Base-by-base conservation (phyloP, 2,329 filamentous ascomycete species). In the Aspergillus glaucus region DNA sequence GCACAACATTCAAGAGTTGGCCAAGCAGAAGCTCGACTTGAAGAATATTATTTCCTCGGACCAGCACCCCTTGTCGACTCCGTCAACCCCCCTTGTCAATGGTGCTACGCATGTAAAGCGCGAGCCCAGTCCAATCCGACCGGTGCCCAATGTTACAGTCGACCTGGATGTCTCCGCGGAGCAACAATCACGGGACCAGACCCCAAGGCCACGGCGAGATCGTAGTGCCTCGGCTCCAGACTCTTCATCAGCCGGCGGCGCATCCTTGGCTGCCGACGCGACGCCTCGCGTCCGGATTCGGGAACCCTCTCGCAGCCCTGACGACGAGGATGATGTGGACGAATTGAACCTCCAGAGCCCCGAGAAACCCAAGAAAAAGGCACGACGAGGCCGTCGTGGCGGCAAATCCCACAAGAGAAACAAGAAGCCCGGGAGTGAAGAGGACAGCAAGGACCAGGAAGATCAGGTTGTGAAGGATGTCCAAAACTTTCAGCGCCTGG, bases 351-450 rank as follows among this genome's bases (percentile, higher is more conserved):
- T 60, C 44, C 62, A 56, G 24, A 50, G 17, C 17, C 12, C 56
- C 14, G 74, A 73, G 37, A 74, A 72, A 50, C 84, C 83, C 59
- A 85, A 85, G 66, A 85, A 82, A 62, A 87, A 85, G 63, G 77
- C 80, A 0, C 84, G 86, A 48, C 77, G 86, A 48, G 87, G 87
- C 3, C 78, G 81, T n/a, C 79, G 87, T 43, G 87, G 86, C 19
- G 86, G 87, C 2, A 79, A 85, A 63, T 82, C 86, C 51, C 79
- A 81, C 53, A 80, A 80, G 50, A 70, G 70, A 22, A 67, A 66
- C 45, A 72, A 66, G 42, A 84, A 80, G 55, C 76, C 74, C 12
- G 76, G 77, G 48, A 73, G 74, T 41, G 76, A 78, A 44, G 69
- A 70, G 4, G 79, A 82, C 10, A 61, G 62, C 0, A 76, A 75